These are phyloP conservation scores for Gossypium schwendimanii DNA, from an alignment of 441 rosid genomes.

Conservation along the genomic window DNA sequence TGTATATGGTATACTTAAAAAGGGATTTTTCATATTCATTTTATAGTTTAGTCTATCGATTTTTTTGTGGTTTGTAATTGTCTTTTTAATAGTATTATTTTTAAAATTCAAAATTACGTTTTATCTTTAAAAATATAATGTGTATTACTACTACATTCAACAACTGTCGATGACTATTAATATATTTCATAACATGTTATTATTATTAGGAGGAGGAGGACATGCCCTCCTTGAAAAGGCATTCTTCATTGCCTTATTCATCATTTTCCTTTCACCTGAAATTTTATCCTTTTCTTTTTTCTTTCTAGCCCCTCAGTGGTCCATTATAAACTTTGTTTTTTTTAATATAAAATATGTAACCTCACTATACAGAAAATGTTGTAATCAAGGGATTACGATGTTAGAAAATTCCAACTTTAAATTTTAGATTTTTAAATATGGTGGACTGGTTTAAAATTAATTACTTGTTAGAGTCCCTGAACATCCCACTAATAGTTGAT, in stretches of 20 bases:
- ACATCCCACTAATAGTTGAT: no score
- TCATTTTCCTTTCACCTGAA: not conserved
- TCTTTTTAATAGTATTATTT: no score
- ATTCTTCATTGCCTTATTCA: not conserved
- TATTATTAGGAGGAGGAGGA: not conserved
- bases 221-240: not conserved
- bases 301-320: not conserved
- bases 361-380: not conserved
- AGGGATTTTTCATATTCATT: no score
- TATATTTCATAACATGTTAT: no score
- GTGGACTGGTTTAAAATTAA: no score
- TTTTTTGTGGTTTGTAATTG: rapidly evolving
- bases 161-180: no score
- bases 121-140: no score
- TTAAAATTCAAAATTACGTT: rapidly evolving
- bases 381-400: not conserved
- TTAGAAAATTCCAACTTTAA: not conserved
- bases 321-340: not conserved
- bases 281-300: not conserved
- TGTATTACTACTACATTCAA: no score
- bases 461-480: no score
- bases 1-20: no score
- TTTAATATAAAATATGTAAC: not conserved
- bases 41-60: no score
- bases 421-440: no score